These are phyloP conservation scores for Aspergillus awamori DNA, from an alignment of 2,329 filamentous ascomycete species.

Conservation along the genomic window DNA sequence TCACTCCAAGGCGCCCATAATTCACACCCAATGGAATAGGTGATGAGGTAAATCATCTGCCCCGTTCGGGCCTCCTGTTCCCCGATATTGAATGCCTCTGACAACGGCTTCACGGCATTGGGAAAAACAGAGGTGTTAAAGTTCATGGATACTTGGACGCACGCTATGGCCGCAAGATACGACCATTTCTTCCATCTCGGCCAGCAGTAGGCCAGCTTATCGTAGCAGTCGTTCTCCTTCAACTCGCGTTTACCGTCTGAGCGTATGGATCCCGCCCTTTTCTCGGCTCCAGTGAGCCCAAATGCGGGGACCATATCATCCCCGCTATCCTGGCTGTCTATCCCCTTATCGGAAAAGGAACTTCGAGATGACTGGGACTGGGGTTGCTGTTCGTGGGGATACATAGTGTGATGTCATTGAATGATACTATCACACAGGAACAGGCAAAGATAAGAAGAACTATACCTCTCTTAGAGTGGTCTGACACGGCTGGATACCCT, in stretches of 20 bases:
- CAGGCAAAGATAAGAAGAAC: not conserved
- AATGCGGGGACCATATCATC: not conserved
- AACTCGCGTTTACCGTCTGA: conserved; percentile 36
- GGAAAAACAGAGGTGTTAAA: conserved; percentile 73
- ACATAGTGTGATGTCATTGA: not conserved
- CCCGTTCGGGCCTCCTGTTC: conserved; percentile 67
- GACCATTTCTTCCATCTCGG: conserved; percentile 38
- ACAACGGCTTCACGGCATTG: conserved; percentile 65
- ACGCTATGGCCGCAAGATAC: conserved; percentile 60
- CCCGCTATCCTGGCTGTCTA: conserved; percentile 2
- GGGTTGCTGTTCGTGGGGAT: not conserved
- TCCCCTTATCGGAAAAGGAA: conserved; percentile 1
- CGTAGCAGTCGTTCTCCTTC: conserved; percentile 59
- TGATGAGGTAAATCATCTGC: conserved; percentile 72
- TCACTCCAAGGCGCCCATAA: conserved; percentile 84
- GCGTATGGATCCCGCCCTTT: not conserved
- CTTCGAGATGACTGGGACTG: not conserved
- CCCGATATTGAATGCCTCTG: conserved; percentile 66
- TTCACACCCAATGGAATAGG: conserved; percentile 80
- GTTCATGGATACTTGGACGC: conserved; percentile 73
- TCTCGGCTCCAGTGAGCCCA: not conserved
- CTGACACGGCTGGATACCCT: not conserved
- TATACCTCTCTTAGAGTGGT: not conserved
- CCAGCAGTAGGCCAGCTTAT: conserved; percentile 63
- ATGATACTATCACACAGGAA: not conserved